Evolutionary conservation across 345 rosid genomes (phyloP).

Genomic region (Camelina sativa): DNA sequence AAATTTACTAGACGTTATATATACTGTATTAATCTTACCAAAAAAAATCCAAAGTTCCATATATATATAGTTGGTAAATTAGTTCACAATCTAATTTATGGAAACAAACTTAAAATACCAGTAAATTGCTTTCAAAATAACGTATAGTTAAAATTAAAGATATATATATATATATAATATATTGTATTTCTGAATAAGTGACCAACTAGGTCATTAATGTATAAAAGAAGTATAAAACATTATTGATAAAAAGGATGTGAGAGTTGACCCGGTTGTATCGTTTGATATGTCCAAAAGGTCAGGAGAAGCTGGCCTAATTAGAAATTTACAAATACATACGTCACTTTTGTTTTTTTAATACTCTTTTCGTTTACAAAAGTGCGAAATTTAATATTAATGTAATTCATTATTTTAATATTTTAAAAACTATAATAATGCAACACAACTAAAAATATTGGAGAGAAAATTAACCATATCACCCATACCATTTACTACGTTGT

Average conservation of each 20-base stretch:
- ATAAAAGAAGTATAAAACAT: background rate
- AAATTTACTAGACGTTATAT: background rate
- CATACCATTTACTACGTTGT: background rate
- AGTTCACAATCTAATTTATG: background rate
- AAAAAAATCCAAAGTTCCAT: background rate
- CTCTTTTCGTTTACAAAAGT: background rate
- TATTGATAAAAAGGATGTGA: conserved; percentile 36
- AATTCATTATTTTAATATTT: too few relatives aligned
- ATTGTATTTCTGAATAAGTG: background rate
- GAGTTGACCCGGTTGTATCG: conserved; percentile 42
- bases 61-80: background rate
- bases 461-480: background rate
- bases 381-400: background rate
- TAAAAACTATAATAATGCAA: background rate
- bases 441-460: background rate
- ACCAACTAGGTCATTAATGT: conserved; percentile 20
- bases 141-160: background rate
- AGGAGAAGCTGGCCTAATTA: conserved; percentile 28
- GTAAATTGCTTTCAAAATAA: background rate
- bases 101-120: background rate
- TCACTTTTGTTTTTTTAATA: too few relatives aligned
- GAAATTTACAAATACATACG: conserved; percentile 22
- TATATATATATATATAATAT: too few relatives aligned
- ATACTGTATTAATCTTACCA: background rate
- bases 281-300: conserved; percentile 42